Evolutionary conservation across 192 early-diverging fungal genomes (phyloP).

Genomic region (Diversispora eburnea): DNA sequence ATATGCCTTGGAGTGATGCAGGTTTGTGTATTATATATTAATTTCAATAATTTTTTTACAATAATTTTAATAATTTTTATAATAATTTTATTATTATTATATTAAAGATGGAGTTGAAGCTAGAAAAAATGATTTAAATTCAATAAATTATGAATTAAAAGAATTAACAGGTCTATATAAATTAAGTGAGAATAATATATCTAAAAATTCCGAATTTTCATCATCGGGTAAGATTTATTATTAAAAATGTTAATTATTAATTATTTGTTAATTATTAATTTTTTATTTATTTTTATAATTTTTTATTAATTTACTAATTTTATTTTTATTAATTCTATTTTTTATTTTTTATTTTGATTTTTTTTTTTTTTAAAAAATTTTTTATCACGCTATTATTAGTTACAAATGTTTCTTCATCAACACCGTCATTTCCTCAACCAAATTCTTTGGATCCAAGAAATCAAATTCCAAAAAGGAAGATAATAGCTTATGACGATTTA

Average conservation of each 20-base stretch:
- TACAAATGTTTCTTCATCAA: not conserved
- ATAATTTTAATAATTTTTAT: not conserved
- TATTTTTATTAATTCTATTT: no score
- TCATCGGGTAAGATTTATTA: not conserved
- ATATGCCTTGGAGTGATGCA: constrained; percentile 45
- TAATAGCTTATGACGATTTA: constrained; percentile 28
- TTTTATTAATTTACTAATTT: no score
- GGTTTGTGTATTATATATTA: constrained; percentile 14
- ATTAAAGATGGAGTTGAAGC: constrained; percentile 13
- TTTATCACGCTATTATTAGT: not conserved
- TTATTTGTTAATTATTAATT: no score
- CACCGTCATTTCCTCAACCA: not conserved
- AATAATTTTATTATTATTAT: not conserved
- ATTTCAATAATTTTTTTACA: not conserved
- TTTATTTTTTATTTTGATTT: no score
- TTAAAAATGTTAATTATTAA: no score
- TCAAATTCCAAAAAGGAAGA: constrained; percentile 13
- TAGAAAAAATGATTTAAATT: constrained; percentile 10
- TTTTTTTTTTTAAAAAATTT: not conserved
- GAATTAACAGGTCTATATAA: not conserved
- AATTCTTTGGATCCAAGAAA: constrained; percentile 8
- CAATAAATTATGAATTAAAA: constrained; percentile 1
- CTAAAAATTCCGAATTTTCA: not conserved
- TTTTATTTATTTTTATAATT: no score
- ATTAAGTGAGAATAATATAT: not conserved